phyloP scores from a whole-genome alignment of 768 basidiomycete genomes.

The Fistulinella prunicolor region DNA sequence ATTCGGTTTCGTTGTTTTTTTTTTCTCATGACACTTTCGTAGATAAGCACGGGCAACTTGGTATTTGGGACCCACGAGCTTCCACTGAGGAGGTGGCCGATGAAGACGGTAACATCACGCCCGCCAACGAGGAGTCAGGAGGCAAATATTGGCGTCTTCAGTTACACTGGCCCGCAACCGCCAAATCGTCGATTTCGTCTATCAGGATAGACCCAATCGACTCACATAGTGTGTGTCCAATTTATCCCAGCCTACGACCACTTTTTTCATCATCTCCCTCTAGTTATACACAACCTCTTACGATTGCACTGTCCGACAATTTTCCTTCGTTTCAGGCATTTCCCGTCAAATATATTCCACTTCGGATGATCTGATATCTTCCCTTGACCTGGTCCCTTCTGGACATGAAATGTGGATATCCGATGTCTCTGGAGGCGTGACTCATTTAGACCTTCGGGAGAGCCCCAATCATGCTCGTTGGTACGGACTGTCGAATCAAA shows the following conservation, averaged over 20 bases:
- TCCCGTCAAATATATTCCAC: slow-evolving; percentile 68
- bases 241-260: not conserved
- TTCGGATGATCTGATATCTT: slow-evolving; percentile 61
- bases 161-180: slow-evolving; percentile 78
- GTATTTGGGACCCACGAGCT: slow-evolving; percentile 85
- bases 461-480: slow-evolving; percentile 50
- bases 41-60: slow-evolving; percentile 84
- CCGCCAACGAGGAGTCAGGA: slow-evolving; percentile 46
- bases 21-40: slow-evolving; percentile 1
- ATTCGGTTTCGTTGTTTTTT: not conserved
- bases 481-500: slow-evolving; percentile 65
- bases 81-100: slow-evolving; percentile 60
- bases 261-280: slow-evolving; percentile 1
- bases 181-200: slow-evolving; percentile 76
- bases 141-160: slow-evolving; percentile 82
- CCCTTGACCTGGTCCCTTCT: slow-evolving; percentile 61
- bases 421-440: slow-evolving; percentile 66
- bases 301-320: slow-evolving; percentile 70
- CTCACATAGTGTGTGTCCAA: slow-evolving; percentile 58
- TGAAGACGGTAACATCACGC: slow-evolving; percentile 53
- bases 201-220: slow-evolving; percentile 77
- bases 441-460: slow-evolving; percentile 74
- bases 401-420: slow-evolving; percentile 87
- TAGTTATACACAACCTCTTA: slow-evolving; percentile 82
- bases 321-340: slow-evolving; percentile 70